Base-by-base conservation (phyloP, 2,329 filamentous ascomycete genomes). In the Aspergillus ustus region DNA sequence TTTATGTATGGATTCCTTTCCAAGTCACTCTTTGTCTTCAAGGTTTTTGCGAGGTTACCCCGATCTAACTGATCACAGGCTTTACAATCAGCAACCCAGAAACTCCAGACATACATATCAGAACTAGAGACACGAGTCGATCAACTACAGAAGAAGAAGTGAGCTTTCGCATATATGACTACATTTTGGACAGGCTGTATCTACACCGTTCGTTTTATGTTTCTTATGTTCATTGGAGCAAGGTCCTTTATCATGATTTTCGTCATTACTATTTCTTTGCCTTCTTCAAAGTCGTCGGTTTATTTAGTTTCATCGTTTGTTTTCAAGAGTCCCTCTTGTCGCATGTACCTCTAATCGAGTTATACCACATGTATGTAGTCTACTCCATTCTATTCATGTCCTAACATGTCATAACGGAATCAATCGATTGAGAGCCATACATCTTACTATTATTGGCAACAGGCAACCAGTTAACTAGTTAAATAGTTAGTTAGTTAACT, bases 1-100 rank as follows among this genome's bases (percentile, higher is more conserved):
- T 98, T 77, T 94, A 94, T 80, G 94, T 97, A 86, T 79, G 92
- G 89, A 59, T 56, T 25, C 58, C 9, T 44, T 43, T 37, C 49
- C 22, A 15, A 13, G 19, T 31, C 20, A 7, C 20, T 31, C 13
- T 61, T 29, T 22, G 15, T 22, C 9, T 31, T 13, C 11, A 15
- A 40, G 34, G 34, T 11, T 4, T 40, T 40, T 40, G 34, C 9
- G 34, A 40, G 15, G 34, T 40, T 40, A 40, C 34, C 34, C 15
- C 15, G 3, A 15, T 5, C 34, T 40, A 40, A 40, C 15, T 11
- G 4, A 13, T 5, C 15, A 40, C 15, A 96, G 93, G 89, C 91
- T 67, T 85, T 98, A 52, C 93, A 97, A 85, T 85, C 88, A 53
- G 92, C 93, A 52, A 93, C 96, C 60, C 90, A 93, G 78, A 87